Evolutionary conservation across 1,284 basidiomycete species (phyloP).

Genomic region (Ustilago hordei): DNA sequence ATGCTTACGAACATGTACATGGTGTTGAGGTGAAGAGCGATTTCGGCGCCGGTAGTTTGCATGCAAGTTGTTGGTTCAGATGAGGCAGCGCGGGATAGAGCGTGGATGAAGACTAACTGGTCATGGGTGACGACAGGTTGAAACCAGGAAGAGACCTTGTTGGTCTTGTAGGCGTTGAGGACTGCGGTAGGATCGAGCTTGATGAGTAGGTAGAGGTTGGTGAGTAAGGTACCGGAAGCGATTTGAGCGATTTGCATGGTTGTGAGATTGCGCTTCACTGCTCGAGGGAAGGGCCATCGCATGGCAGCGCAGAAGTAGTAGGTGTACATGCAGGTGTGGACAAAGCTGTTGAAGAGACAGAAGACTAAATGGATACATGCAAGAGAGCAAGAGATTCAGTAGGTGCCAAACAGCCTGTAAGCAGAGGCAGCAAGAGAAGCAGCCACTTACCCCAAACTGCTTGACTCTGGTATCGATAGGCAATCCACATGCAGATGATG

Average conservation of each 20-base stretch:
- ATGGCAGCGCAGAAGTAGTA: constrained; percentile 64
- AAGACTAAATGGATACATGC: constrained; percentile 44
- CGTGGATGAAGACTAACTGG: constrained; percentile 31
- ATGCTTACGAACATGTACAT: constrained; percentile 60
- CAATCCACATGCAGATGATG: constrained; percentile 69
- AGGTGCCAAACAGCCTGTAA: neutral
- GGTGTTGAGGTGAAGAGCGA: constrained; percentile 63
- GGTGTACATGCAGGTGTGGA: constrained; percentile 63
- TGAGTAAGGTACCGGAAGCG: constrained; percentile 58
- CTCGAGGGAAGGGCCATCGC: constrained; percentile 57
- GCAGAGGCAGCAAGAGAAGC: neutral
- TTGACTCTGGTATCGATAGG: constrained; percentile 61
- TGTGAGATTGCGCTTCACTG: constrained; percentile 63
- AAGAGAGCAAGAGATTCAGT: constrained; percentile 5
- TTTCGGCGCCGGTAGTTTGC: constrained; percentile 50
- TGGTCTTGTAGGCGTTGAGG: constrained; percentile 23
- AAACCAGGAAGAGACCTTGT: constrained; percentile 25
- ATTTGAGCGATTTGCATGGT: constrained; percentile 65
- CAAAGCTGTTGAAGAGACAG: constrained; percentile 63
- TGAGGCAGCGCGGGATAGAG: constrained; percentile 27
- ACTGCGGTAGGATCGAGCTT: constrained; percentile 37
- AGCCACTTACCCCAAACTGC: constrained; percentile 54
- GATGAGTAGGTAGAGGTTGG: constrained; percentile 59
- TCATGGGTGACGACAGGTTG: constrained; percentile 1
- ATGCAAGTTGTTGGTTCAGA: constrained; percentile 46